phyloP scores from a whole-genome alignment of 768 basidiomycete species.

The Calocybe gangraenosa region DNA sequence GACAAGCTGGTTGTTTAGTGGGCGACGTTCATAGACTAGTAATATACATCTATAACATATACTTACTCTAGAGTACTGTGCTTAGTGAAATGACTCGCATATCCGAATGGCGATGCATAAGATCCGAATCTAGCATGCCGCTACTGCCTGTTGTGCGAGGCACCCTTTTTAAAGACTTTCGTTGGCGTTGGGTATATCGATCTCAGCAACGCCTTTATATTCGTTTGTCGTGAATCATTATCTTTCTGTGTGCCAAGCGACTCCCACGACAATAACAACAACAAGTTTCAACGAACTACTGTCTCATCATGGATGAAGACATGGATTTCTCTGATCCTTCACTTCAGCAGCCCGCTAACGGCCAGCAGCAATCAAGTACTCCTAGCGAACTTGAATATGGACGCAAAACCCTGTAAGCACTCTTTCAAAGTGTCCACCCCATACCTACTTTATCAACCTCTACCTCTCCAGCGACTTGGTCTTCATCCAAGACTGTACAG shows the following conservation, averaged over 20 bases:
- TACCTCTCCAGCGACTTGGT: constrained; percentile 93
- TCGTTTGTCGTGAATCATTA: too few relatives aligned
- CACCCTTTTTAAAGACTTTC: too few relatives aligned
- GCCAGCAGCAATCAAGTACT: constrained; percentile 24
- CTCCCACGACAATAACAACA: too few relatives aligned
- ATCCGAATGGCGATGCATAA: constrained; percentile 38
- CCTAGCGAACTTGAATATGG: constrained; percentile 26
- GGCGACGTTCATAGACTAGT: constrained; percentile 37
- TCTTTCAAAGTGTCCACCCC: constrained; percentile 8
- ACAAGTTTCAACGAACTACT: constrained; percentile 1
- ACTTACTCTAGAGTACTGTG: constrained; percentile 10
- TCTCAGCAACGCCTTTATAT: too few relatives aligned
- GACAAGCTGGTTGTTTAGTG: constrained; percentile 64
- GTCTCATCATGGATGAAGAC: constrained; percentile 67
- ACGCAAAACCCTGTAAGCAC: constrained; percentile 73
- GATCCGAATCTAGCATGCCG: constrained; percentile 39
- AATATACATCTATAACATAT: constrained; percentile 4
- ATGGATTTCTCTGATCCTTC: constrained; percentile 58
- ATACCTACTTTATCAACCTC: constrained; percentile 4
- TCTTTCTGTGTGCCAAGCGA: too few relatives aligned
- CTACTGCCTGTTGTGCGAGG: constrained; percentile 22
- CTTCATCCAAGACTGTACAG: constrained; percentile 94
- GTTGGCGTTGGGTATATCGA: too few relatives aligned
- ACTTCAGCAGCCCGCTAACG: constrained; percentile 32
- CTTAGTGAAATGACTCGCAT: constrained; percentile 1